Evolutionary conservation across 148 eudicot genomes (phyloP), one percentile per base, ranked within the genome.

Genomic region (Persicaria tinctoria): DNA sequence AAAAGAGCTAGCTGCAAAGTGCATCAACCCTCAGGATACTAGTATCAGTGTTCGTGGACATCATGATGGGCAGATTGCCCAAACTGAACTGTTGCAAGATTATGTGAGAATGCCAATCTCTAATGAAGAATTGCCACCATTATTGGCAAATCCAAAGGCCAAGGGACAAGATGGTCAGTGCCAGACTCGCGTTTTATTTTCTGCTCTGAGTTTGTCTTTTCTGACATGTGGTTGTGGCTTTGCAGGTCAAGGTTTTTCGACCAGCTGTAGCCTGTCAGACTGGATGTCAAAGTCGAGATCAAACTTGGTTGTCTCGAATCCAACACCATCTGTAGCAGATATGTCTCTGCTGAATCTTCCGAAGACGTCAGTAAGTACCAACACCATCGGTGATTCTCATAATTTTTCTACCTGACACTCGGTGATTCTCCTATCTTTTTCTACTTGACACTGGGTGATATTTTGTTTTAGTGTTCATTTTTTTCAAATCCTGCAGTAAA

Each of bases 161-260:
- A 71, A 20, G 20, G 17, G 68, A 66, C 71, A 69, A 74, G 56
- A 79, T 71, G 83, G 85, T 85, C 32, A 79, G 46, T 5, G 11
- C 55, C 73, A 51, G 46, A 23, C 17, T 47, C 9, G 10, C 48
- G 10, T 66, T 66, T 70, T 7, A 50, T 60, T 45, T 20, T 64
- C 45, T 16, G 17, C 46, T 56, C 27, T 6, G 18, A 66, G 47
- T 41, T 66, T 13, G 70, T 32, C 48, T 14, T 46, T 66, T 13
- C 3, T 41, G 38, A 66, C 49, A 27, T 20, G 32, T 70, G n/a
- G 16, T 55, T 50, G 56, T 38, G 50, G 17, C 46, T 62, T 66
- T 79, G 82, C 84, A 89, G 89, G 79, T 83, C 74, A 79, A 47
- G 74, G 70, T 9, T 46, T 56, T 47, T 74, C 71, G 70, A 73